Conservation (phyloP, 2,329 filamentous ascomycete species). For the Fusarium sp. region DNA sequence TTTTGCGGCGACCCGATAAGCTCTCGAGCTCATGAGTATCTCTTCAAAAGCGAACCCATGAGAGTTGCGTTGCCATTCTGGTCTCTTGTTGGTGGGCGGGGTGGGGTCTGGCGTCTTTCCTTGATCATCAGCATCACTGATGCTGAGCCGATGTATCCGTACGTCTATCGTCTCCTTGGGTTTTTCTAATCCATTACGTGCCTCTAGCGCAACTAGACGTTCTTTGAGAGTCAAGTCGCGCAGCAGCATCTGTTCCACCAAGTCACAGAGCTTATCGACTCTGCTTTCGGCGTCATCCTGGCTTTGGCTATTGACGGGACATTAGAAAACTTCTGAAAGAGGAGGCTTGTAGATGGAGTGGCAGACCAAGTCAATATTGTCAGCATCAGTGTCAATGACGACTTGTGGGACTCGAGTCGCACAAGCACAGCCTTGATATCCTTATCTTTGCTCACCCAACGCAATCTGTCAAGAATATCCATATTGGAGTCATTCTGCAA, state of each 20-base stretch:
- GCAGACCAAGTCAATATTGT: constrained; percentile 14
- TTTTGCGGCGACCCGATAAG: not conserved
- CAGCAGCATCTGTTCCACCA: constrained; percentile 6
- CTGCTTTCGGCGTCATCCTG: constrained; percentile 16
- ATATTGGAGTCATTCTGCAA: not conserved
- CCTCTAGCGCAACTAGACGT: not conserved
- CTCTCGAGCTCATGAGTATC: constrained; percentile 15
- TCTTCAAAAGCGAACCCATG: constrained; percentile 12
- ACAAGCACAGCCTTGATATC: constrained; percentile 11
- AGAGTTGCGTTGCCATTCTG: constrained; percentile 4
- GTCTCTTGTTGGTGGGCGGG: not conserved
- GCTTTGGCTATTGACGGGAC: not conserved
- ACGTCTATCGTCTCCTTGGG: not conserved
- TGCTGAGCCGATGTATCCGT: not conserved
- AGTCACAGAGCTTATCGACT: constrained; percentile 13
- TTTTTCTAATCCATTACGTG: not conserved
- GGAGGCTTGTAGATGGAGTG: accelerated
- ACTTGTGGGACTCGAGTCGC: constrained; percentile 22
- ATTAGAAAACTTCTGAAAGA: not conserved
- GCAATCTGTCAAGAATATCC: not conserved
- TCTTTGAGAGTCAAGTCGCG: not conserved
- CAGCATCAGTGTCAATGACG: constrained; percentile 15
- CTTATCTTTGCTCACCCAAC: constrained; percentile 10
- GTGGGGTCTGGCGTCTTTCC: not conserved
- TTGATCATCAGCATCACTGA: not conserved